A percentile compares a stretch with the other conserved stretches of the same genome.
Evolutionary conservation across 2,329 filamentous ascomycete species (phyloP).

Genomic region (Lachnellula suecica): DNA sequence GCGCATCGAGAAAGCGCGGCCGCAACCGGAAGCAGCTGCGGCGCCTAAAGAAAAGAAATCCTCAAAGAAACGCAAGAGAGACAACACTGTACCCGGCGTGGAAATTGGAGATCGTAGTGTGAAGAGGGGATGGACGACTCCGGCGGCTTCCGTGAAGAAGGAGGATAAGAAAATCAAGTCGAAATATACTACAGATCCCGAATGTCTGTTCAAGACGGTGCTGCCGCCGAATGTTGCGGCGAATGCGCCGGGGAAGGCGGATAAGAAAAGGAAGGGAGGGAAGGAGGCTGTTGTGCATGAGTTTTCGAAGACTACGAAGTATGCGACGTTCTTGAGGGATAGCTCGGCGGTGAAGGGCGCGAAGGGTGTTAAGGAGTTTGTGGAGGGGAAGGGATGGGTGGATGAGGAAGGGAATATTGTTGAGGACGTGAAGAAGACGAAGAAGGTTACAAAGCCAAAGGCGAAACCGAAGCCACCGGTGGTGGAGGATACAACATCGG

Average conservation of each 20-base stretch:
- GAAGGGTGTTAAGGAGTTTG: constrained; percentile 60
- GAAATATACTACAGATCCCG: constrained; percentile 76
- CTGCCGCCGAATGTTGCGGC: constrained; percentile 58
- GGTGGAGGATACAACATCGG: constrained; percentile 13
- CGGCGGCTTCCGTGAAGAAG: constrained; percentile 54
- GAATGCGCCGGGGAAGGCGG: constrained; percentile 37
- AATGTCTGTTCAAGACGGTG: constrained; percentile 82
- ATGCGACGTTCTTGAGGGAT: constrained; percentile 76
- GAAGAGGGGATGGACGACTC: constrained; percentile 46
- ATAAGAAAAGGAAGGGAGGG: constrained; percentile 58
- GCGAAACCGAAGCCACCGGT: constrained; percentile 19
- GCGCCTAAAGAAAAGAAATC: constrained; percentile 40
- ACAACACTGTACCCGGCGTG: constrained; percentile 61
- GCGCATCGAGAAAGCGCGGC: constrained; percentile 76
- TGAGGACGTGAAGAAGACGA: constrained; percentile 46
- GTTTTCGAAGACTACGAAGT: constrained; percentile 81
- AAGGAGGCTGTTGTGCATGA: constrained; percentile 77
- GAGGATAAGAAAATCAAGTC: constrained; percentile 62
- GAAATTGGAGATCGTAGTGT: constrained; percentile 57
- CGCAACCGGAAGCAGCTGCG: constrained; percentile 40
- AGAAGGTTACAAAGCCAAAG: constrained; percentile 13
- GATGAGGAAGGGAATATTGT: constrained; percentile 76
- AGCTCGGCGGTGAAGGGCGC: constrained; percentile 41
- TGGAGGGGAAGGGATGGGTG: constrained; percentile 87
- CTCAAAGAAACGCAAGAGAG: constrained; percentile 49